phyloP scores from a whole-genome alignment of 352 stramenopile genomes.

The Plasmopara viticola region DNA sequence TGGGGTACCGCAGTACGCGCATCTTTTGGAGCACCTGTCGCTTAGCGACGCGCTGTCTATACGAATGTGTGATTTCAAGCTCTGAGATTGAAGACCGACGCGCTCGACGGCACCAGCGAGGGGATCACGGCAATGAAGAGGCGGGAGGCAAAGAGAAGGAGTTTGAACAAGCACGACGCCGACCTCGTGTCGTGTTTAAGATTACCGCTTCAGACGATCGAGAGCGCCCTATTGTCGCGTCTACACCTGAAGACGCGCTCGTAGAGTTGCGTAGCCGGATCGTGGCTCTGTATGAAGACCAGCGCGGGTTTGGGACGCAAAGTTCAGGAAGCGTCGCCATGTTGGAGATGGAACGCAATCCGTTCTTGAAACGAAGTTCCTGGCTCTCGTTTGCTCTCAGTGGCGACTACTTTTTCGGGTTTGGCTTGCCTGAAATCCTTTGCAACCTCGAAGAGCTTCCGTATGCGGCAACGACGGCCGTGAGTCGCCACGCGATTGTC shows the following conservation, averaged over 20 bases:
- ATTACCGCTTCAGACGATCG: slow-evolving; percentile 71
- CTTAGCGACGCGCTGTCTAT: slow-evolving; percentile 69
- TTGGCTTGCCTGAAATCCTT: slow-evolving; percentile 59
- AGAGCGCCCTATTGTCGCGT: slow-evolving; percentile 55
- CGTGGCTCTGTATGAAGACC: slow-evolving; percentile 66
- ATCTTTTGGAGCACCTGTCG: slow-evolving; percentile 88
- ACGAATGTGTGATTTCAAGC: slow-evolving; percentile 87
- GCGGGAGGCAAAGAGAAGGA: slow-evolving; percentile 5
- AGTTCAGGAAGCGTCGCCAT: not conserved
- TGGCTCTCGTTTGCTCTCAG: slow-evolving; percentile 78
- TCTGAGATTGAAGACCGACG: slow-evolving; percentile 57
- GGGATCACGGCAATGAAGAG: slow-evolving; percentile 5
- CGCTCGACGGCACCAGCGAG: slow-evolving; percentile 11
- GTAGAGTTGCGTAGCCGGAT: slow-evolving; percentile 66
- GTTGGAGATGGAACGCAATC: slow-evolving; percentile 40
- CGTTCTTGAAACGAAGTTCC: slow-evolving; percentile 65
- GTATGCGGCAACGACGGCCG: slow-evolving; percentile 59
- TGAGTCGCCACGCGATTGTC: slow-evolving; percentile 41
- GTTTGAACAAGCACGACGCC: slow-evolving; percentile 14
- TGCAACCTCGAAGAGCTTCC: slow-evolving; percentile 67
- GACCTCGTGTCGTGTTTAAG: slow-evolving; percentile 54
- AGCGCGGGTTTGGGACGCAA: slow-evolving; percentile 25
- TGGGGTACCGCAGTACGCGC: slow-evolving; percentile 86
- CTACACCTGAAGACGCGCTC: slow-evolving; percentile 58
- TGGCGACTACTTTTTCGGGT: slow-evolving; percentile 80